These are phyloP conservation scores for Dispira simplex DNA, from an alignment of 192 early-diverging fungal species.

Conservation along the genomic window DNA sequence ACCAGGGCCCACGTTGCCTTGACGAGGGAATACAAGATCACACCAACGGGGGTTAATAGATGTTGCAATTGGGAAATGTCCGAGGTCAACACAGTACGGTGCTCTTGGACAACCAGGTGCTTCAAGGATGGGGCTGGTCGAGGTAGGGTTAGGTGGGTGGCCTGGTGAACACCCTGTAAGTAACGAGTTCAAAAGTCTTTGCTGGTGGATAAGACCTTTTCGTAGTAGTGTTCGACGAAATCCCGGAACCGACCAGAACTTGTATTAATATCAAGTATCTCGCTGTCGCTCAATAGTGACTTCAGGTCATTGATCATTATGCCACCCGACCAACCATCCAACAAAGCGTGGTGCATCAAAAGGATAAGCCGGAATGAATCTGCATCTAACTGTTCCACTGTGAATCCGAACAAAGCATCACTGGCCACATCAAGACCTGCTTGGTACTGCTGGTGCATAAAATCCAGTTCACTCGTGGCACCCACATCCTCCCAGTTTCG, in stretches of 20 bases:
- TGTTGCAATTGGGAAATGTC: neutral
- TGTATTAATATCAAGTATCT: too few species aligned
- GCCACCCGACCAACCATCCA: conserved; percentile 4
- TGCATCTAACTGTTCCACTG: neutral
- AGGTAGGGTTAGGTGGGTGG: neutral
- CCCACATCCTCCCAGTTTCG: neutral
- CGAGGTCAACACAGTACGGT: neutral
- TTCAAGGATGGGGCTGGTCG: neutral
- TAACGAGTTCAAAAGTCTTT: neutral
- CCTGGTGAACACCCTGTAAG: neutral
- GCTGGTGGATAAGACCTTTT: neutral
- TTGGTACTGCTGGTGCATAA: neutral
- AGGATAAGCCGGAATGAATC: neutral
- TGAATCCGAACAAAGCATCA: neutral
- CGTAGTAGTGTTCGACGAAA: neutral
- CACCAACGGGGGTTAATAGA: neutral
- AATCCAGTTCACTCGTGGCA: neutral
- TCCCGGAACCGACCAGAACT: neutral
- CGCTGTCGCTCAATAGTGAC: neutral
- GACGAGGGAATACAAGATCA: neutral
- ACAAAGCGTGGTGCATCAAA: neutral
- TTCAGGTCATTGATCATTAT: neutral
- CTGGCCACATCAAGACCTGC: neutral
- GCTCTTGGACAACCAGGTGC: neutral
- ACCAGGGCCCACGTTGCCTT: conserved; percentile 3